Evolutionary conservation across 2,329 filamentous ascomycete genomes (phyloP).

Genomic region (Diaporthe sp.): DNA sequence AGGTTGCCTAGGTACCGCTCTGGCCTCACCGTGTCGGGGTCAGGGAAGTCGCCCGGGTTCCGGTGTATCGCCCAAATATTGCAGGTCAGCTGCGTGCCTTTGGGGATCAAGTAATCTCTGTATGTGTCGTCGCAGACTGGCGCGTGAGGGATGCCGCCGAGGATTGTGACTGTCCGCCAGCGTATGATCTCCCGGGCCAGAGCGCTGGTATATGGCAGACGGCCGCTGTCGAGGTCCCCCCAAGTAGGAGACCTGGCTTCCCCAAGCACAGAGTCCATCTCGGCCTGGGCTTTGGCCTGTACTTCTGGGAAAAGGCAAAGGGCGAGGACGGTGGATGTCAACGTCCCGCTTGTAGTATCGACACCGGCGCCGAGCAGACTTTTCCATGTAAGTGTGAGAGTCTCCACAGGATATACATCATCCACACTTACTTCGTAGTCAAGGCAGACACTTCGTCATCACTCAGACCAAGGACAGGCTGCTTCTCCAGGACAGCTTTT

Average conservation of each 20-base stretch:
- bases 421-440: conserved; percentile 29
- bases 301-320: conserved; percentile 20
- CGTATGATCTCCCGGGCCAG: conserved; percentile 27
- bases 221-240: conserved; percentile 16
- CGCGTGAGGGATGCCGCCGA: conserved; percentile 15
- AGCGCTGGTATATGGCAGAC: conserved; percentile 15
- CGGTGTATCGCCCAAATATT: conserved; percentile 28
- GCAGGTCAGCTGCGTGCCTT: conserved; percentile 18
- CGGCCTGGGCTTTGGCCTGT: conserved; percentile 27
- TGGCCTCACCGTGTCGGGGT: conserved; percentile 6
- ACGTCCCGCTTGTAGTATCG: background rate
- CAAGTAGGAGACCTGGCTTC: conserved; percentile 10
- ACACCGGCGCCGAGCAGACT: conserved; percentile 21
- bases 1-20: conserved; percentile 13
- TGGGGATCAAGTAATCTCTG: conserved; percentile 8
- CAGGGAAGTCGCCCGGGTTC: conserved; percentile 17
- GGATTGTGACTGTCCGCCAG: conserved; percentile 24
- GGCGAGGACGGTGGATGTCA: conserved; percentile 24
- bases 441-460: background rate
- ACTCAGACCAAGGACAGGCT: background rate
- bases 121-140: conserved; percentile 10
- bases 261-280: conserved; percentile 31
- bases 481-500: conserved; percentile 21
- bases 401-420: background rate
- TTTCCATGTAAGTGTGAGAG: background rate